Conservation (phyloP, 768 basidiomycete species). For the Leccinellum luteum region DNA sequence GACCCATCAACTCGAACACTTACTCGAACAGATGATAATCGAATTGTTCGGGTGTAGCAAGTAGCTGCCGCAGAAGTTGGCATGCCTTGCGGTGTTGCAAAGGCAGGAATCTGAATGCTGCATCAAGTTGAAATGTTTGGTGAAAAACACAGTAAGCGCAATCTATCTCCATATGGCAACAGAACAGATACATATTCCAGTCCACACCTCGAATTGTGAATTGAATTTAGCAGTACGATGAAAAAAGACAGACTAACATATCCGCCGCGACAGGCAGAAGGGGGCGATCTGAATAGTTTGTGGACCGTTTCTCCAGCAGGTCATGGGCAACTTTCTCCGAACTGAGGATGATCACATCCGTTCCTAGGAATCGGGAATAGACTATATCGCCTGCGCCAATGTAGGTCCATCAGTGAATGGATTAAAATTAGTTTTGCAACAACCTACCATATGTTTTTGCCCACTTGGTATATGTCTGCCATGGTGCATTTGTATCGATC, state of each 20-base stretch:
- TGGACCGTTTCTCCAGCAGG: constrained; percentile 44
- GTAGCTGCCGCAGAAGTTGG: constrained; percentile 28
- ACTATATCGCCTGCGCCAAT: constrained; percentile 41
- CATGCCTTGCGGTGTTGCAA: constrained; percentile 28
- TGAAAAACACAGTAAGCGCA: constrained; percentile 18
- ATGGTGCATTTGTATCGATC: constrained; percentile 29
- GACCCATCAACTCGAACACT: not conserved
- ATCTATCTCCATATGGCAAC: constrained; percentile 17
- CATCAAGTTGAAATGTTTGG: constrained; percentile 8
- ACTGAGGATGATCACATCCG: constrained; percentile 44
- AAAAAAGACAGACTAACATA: not conserved
- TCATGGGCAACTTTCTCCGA: constrained; percentile 40
- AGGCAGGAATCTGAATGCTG: constrained; percentile 20
- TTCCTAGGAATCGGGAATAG: constrained; percentile 45
- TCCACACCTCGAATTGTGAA: constrained; percentile 1
- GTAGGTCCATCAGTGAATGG: not conserved
- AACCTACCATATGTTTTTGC: constrained; percentile 28
- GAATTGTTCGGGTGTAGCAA: constrained; percentile 32
- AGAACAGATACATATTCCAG: constrained; percentile 5
- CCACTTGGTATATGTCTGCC: constrained; percentile 37
- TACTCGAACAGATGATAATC: constrained; percentile 32
- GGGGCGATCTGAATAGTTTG: constrained; percentile 49
- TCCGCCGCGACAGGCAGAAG: constrained; percentile 5
- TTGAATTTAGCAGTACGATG: not conserved
- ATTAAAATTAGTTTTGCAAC: not conserved